Conservation (phyloP, 163 green algal species). For the Scenedesmus sp. region DNA sequence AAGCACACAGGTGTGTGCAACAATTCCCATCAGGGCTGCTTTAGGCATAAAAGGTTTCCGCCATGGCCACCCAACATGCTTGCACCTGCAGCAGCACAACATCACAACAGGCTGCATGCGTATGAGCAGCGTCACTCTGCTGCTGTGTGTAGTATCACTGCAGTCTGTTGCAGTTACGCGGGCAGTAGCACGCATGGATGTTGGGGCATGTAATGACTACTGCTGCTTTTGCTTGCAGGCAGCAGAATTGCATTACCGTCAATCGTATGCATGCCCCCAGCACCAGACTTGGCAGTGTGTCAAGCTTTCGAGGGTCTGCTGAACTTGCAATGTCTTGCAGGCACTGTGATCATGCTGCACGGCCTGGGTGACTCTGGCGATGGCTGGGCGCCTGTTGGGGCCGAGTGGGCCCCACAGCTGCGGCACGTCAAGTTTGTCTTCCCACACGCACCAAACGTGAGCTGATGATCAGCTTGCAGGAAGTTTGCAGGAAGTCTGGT, state of each 20-base stretch:
- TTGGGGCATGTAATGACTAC: no score
- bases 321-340: neutral
- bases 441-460: conserved; percentile 58
- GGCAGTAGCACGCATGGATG: neutral
- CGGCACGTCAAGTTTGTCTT: conserved; percentile 76
- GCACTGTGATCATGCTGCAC: conserved; percentile 53
- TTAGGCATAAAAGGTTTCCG: neutral
- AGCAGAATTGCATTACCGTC: neutral
- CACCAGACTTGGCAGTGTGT: neutral
- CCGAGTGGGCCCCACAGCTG: conserved; percentile 54
- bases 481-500: neutral
- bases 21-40: neutral
- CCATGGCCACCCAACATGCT: neutral
- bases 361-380: conserved; percentile 81
- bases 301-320: no score
- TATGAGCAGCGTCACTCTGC: neutral
- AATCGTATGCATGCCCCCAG: neutral
- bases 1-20: conserved; percentile 42
- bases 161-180: neutral
- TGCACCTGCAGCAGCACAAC: neutral
- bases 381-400: conserved; percentile 64
- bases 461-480: neutral
- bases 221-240: neutral
- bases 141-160: neutral
- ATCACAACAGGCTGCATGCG: neutral